Evolutionary conservation across 129 eudicot species (phyloP), one percentile per base, ranked within the genome.

Genomic region (Glebionis coronaria): DNA sequence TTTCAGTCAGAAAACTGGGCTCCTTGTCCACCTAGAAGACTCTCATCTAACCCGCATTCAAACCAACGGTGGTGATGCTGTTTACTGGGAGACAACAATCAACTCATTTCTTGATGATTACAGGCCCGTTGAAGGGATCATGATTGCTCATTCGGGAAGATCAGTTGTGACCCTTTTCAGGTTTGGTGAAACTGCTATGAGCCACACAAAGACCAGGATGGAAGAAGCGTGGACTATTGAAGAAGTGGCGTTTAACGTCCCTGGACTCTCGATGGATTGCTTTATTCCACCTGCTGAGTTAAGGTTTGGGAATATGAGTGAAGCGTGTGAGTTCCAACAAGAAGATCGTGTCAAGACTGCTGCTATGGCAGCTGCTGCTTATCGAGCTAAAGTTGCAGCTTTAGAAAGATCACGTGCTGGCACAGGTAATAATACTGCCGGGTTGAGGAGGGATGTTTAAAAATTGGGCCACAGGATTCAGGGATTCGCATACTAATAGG

Each of bases 81-180:
- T 91, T 16, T 91, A 91, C 69, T 91, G 98, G 98, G 98, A 91
- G 76, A 91, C 98, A 23, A 91, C 98, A 9, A 91, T 91, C 71
- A 88, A 91, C 46, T 91, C 98, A n/a, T 87, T 76, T 60, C 82
- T 91, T 0, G 96, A 91, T 11, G 96, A 91, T 67, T 88, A 91
- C 76, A 51, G 89, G 70, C 80, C 91, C n/a, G 91, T 91, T 27
- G 98, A 91, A 76, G 96, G 98, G 29, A 85, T 91, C 64, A 88
- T 88, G 98, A 83, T 91, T 46, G 98, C 98, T 65, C 98, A 91
- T 69, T 91, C 96, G 0, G 98, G 98, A 8, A 72, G 96, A 60
- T 91, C 98, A 29, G 82, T 88, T 44, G 98, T 85, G 9, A 91
- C 98, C 78, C 98, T 91, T 44, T 91, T 91, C 77, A 81, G 91